Conservation (phyloP, 2,329 filamentous ascomycete genomes). For the Hypoxylon sp. region DNA sequence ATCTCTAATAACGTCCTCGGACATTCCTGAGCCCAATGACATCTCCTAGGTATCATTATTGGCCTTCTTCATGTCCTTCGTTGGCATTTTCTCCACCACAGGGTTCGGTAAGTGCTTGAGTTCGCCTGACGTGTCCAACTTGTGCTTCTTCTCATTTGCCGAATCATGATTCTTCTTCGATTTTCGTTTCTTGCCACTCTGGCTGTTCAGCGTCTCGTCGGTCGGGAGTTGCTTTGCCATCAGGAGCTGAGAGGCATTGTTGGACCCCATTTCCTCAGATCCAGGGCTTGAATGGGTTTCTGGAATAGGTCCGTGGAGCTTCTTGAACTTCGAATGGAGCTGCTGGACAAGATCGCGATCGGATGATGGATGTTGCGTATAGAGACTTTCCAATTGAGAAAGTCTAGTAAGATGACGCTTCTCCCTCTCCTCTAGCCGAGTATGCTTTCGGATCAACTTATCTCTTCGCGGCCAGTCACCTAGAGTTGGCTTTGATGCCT, state of each 20-base stretch:
- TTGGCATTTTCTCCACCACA: neutral
- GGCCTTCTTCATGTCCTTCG: neutral
- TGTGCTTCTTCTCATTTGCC: slow-evolving; percentile 1
- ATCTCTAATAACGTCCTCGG: neutral
- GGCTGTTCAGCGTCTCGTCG: neutral
- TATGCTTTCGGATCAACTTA: slow-evolving; percentile 34
- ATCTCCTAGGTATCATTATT: neutral
- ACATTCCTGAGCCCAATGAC: neutral
- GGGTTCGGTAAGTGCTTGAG: neutral
- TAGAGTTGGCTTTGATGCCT: neutral
- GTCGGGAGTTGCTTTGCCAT: neutral
- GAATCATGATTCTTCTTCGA: neutral
- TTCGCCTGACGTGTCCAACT: neutral
- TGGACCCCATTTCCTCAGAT: neutral
- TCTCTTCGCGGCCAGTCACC: slow-evolving; percentile 36
- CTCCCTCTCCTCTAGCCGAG: slow-evolving; percentile 39
- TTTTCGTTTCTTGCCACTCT: neutral
- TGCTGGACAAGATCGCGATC: neutral
- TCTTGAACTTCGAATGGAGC: neutral
- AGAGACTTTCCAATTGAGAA: slow-evolving; percentile 36
- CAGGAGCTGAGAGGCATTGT: neutral
- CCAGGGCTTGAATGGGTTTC: neutral
- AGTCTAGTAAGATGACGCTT: slow-evolving; percentile 33
- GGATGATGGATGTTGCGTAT: slow-evolving; percentile 32
- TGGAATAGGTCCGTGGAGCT: neutral